A percentile compares a stretch with the other conserved stretches of the same genome.
Evolutionary conservation across 495 filamentous ascomycete species (phyloP).

Genomic region (Hypomontagnella monticulosa): DNA sequence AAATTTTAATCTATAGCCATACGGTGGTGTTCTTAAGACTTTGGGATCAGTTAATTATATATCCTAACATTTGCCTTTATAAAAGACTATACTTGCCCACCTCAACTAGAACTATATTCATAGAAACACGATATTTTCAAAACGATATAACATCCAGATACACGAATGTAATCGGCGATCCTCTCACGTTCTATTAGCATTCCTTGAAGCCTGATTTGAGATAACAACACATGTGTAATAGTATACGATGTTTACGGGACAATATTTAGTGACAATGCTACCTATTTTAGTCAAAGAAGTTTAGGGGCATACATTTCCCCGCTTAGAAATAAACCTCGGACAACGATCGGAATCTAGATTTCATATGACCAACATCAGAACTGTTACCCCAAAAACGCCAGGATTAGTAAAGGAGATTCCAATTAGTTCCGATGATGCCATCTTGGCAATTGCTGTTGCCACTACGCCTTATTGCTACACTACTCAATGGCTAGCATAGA

Average conservation of each 20-base stretch:
- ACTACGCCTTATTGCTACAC: neutral
- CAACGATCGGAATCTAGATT: conserved; percentile 13
- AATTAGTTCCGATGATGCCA: conserved; percentile 30
- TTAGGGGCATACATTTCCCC: conserved; percentile 23
- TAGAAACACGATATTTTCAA: no score
- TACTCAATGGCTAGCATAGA: neutral
- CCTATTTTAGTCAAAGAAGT: neutral
- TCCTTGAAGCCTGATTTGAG: no score
- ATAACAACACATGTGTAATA: no score
- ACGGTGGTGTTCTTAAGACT: no score
- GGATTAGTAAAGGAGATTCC: conserved; percentile 13
- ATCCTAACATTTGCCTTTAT: no score
- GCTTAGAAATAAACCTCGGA: conserved; percentile 25
- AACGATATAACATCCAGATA: no score
- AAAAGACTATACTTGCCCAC: no score
- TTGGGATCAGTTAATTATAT: no score
- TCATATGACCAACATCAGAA: neutral
- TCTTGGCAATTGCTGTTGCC: conserved; percentile 22
- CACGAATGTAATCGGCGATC: no score
- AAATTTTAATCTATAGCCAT: no score
- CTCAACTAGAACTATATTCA: no score
- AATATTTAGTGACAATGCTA: neutral
- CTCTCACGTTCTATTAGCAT: no score
- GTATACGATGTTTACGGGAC: neutral
- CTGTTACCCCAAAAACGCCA: conserved; percentile 13